These are phyloP conservation scores for Populus euphratica DNA, from an alignment of 345 rosid genomes.

Conservation along the genomic window DNA sequence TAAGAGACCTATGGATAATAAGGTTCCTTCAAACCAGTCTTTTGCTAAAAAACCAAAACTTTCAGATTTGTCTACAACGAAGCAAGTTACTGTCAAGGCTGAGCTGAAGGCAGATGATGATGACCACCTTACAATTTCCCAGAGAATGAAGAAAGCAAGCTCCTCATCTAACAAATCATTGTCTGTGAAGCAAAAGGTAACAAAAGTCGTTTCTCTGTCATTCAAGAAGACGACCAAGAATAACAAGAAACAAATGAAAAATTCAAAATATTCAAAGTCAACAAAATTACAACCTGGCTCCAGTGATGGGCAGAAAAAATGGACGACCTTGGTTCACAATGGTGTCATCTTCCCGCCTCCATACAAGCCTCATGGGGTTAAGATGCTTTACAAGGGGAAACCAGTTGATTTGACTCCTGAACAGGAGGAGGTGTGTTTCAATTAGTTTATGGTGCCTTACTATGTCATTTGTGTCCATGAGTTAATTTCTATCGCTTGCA, in stretches of 20 bases:
- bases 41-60: constrained; percentile 64
- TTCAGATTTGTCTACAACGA: constrained; percentile 41
- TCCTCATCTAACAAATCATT: constrained; percentile 47
- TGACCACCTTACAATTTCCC: constrained; percentile 70
- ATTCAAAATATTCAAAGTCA: constrained; percentile 59
- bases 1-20: constrained; percentile 73
- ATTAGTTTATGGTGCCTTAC: constrained; percentile 8
- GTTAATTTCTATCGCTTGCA: not conserved
- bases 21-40: constrained; percentile 44
- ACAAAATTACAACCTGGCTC: constrained; percentile 67
- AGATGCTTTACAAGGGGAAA: constrained; percentile 76
- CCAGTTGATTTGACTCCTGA: constrained; percentile 71
- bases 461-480: not conserved
- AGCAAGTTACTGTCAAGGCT: constrained; percentile 49
- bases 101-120: constrained; percentile 57
- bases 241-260: constrained; percentile 51
- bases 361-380: constrained; percentile 82
- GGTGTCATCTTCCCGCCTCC: constrained; percentile 96
- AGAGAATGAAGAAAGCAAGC: constrained; percentile 57
- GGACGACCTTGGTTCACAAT: constrained; percentile 90
- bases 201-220: constrained; percentile 50
- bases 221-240: constrained; percentile 48
- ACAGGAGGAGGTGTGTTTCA: constrained; percentile 73
- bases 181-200: constrained; percentile 46
- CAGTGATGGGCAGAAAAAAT: constrained; percentile 94